These are phyloP conservation scores for Phytopythium oedochilum DNA, from an alignment of 352 stramenopile genomes.

Conservation along the genomic window DNA sequence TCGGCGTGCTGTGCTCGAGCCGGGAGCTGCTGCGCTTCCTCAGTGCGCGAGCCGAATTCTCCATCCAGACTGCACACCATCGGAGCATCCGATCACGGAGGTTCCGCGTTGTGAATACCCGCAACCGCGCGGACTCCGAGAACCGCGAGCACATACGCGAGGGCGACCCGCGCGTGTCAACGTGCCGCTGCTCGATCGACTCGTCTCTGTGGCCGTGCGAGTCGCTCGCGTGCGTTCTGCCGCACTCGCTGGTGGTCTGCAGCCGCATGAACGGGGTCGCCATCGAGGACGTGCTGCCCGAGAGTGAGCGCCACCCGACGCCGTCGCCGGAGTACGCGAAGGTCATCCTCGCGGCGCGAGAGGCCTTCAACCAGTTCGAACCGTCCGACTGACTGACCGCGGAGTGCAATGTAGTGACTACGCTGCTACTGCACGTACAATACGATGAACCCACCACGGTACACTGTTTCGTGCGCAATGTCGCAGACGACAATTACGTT, in stretches of 20 bases:
- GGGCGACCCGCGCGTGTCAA: conserved; percentile 30
- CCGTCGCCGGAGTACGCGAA: conserved; percentile 21
- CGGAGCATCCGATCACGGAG: conserved; percentile 17
- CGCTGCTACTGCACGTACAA: too few relatives aligned
- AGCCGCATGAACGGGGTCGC: conserved; percentile 7
- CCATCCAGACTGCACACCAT: conserved; percentile 26
- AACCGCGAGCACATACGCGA: conserved; percentile 19
- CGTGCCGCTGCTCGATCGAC: conserved; percentile 31
- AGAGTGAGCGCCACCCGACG: background rate
- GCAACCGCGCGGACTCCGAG: conserved; percentile 6
- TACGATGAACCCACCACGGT: too few relatives aligned
- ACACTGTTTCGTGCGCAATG: too few relatives aligned
- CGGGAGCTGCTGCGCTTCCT: conserved; percentile 41
- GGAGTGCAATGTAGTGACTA: too few relatives aligned
- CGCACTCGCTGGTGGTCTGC: conserved; percentile 46
- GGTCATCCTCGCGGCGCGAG: conserved; percentile 29
- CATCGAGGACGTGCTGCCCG: conserved; percentile 4
- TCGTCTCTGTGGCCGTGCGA: conserved; percentile 35
- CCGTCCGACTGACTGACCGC: background rate
- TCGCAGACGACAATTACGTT: too few relatives aligned
- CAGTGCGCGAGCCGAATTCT: conserved; percentile 28
- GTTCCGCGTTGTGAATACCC: conserved; percentile 19
- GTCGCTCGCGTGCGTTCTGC: conserved; percentile 50
- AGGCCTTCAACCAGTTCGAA: conserved; percentile 13
- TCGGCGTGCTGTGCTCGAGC: conserved; percentile 35